Percentiles rank a stretch among this genome's conserved stretches.
These are phyloP conservation scores for Rhamnella rubrinervis DNA, from an alignment of 331 rosid species.

Conservation along the genomic window DNA sequence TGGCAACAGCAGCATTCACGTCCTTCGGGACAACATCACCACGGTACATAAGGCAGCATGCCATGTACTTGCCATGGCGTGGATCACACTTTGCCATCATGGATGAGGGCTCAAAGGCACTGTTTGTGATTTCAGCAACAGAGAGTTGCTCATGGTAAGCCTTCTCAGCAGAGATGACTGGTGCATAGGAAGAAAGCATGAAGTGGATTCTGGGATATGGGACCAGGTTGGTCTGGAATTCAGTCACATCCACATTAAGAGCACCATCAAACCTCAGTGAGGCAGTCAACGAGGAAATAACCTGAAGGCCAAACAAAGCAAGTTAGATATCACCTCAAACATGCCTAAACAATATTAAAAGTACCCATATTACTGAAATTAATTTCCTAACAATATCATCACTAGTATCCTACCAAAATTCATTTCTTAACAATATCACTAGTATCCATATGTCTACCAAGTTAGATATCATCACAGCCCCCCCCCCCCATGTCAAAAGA, in stretches of 20 bases:
- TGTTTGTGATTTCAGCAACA: conserved; percentile 85
- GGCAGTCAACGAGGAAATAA: conserved; percentile 85
- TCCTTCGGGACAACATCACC: conserved; percentile 94
- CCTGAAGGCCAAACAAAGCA: conserved; percentile 38
- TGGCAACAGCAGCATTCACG: conserved; percentile 84
- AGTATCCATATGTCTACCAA: no score
- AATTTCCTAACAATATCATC: neutral
- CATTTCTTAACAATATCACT: no score
- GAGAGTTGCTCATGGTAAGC: conserved; percentile 91
- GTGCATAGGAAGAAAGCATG: conserved; percentile 91
- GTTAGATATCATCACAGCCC: no score
- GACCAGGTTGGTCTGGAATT: conserved; percentile 88
- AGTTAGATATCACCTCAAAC: neutral
- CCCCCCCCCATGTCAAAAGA: no score
- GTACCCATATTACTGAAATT: no score
- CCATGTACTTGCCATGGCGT: conserved; percentile 93
- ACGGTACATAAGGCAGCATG: conserved; percentile 90
- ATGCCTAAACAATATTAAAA: no score
- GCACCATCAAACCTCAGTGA: conserved; percentile 90
- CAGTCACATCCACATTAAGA: conserved; percentile 83
- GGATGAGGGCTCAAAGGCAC: conserved; percentile 88
- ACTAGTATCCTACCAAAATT: neutral
- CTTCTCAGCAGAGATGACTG: conserved; percentile 83
- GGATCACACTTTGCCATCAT: conserved; percentile 98
- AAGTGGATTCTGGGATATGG: conserved; percentile 92